Conservation (phyloP, 73 alveolate species). For the Symbiodinium natans region DNA sequence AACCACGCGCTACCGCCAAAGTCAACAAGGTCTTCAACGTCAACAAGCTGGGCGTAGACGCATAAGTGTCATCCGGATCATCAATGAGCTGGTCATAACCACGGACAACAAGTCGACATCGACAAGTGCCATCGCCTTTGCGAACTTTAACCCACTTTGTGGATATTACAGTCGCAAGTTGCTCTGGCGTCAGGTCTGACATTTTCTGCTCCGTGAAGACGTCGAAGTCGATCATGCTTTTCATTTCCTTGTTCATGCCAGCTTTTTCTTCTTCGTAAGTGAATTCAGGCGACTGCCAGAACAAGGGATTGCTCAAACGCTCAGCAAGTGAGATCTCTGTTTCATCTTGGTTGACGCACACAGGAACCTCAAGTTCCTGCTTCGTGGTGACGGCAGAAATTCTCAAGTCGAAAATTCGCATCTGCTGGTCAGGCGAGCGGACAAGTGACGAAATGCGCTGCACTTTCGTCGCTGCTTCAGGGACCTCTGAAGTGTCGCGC, state of each 20-base stretch:
- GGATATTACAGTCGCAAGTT: neutral
- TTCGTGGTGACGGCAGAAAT: neutral
- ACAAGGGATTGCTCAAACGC: neutral
- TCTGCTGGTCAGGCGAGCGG: too few species aligned
- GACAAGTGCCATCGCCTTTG: neutral
- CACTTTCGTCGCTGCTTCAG: too few species aligned
- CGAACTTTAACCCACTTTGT: neutral
- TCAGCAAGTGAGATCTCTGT: neutral
- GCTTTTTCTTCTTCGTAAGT: neutral
- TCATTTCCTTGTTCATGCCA: constrained; percentile 34
- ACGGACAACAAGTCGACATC: neutral
- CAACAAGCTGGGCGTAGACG: neutral
- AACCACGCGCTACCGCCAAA: neutral
- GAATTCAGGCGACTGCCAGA: neutral
- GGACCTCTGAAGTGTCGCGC: too few species aligned
- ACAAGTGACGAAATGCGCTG: too few species aligned
- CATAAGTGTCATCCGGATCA: neutral
- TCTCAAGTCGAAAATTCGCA: neutral
- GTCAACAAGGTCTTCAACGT: neutral
- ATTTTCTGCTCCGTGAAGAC: neutral
- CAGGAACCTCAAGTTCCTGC: neutral
- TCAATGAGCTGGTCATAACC: neutral
- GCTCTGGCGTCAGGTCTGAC: neutral
- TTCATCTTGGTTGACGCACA: neutral
- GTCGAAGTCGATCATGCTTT: neutral